Percentiles rank a stretch among this genome's conserved stretches.
Conservation (phyloP, 73 alveolate species). For the Paramecium tetraurelia region DNA sequence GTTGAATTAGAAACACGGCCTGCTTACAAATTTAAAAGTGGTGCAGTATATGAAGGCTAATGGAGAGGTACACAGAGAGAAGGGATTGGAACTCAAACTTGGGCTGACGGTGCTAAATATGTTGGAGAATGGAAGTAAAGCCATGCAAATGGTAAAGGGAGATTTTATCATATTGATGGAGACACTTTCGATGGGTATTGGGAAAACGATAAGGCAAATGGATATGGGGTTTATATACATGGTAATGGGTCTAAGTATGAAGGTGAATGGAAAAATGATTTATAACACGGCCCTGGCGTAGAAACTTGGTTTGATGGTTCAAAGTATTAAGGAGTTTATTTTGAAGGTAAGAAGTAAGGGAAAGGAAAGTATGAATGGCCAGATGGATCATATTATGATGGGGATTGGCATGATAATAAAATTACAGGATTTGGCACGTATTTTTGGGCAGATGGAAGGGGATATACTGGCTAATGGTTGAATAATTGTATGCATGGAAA, state of each 20-base stretch:
- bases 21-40: slow-evolving; percentile 65
- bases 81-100: slow-evolving; percentile 62
- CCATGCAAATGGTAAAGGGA: slow-evolving; percentile 69
- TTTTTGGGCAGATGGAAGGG: slow-evolving; percentile 88
- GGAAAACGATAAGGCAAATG: slow-evolving; percentile 72
- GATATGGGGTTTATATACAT: slow-evolving; percentile 68
- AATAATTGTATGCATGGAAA: slow-evolving; percentile 80
- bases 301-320: slow-evolving; percentile 77
- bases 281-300: slow-evolving; percentile 63
- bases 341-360: slow-evolving; percentile 65
- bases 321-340: slow-evolving; percentile 58
- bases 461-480: slow-evolving; percentile 67
- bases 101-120: slow-evolving; percentile 64
- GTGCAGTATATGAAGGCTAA: slow-evolving; percentile 68
- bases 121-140: slow-evolving; percentile 69
- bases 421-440: slow-evolving; percentile 72
- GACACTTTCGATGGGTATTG: slow-evolving; percentile 71
- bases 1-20: slow-evolving; percentile 71
- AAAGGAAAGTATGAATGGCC: slow-evolving; percentile 68
- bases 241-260: slow-evolving; percentile 67
- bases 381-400: slow-evolving; percentile 78
- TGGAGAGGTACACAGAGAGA: slow-evolving; percentile 79
- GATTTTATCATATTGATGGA: slow-evolving; percentile 67
- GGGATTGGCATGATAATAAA: slow-evolving; percentile 76
- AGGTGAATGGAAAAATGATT: slow-evolving; percentile 72